Base-by-base conservation (phyloP, 2,329 filamentous ascomycete species). In the Septoria petroselini region DNA sequence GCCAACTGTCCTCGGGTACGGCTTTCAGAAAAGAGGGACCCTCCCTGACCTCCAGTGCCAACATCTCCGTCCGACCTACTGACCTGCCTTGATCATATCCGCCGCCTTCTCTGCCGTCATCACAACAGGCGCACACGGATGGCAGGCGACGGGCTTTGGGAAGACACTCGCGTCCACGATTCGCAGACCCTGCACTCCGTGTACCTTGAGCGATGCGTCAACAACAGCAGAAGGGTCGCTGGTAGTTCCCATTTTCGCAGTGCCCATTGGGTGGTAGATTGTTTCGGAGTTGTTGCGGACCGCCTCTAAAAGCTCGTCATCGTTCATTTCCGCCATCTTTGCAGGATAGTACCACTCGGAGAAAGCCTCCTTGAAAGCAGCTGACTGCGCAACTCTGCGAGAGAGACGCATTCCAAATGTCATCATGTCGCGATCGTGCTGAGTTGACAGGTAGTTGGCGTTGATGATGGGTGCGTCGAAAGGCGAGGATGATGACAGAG, bases 361-460 rank as follows among this genome's bases (percentile, higher is more conserved):
- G 27, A 54, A 57, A 12, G 48, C 41, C 9, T 51, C 21, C 33
- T 53, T 45, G 42, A 52, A 54, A 4, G 50, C 48, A 18, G 25
- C 39, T 6, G 54, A 49, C 7, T 27, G 9, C 2, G 37, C 48
- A 18, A 57, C 45, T 2, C 41, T 11, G 9, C 52, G 39, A 40
- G 42, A 27, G 8, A 57, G 40, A 6, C 37, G 41, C 31, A 54
- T 50, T 12, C 48, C 51, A 39, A 54, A 57, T 1, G 40, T 37
- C 51, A 57, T 57, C 45, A 52, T 50, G 51, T 54, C 51, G 9
- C 52, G 45, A 39, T 57, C 55, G 30, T 54, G 44, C n/a, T 54
- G 30, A 5, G 54, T 58, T 14, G 52, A 42, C 23, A 58, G 53
- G 29, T 72, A 73, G 2, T 69, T 68, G 1, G 72, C 70, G 53